A percentile compares a stretch with the other conserved stretches of the same genome.
phyloP scores from a whole-genome alignment of 2,329 filamentous ascomycete genomes.

The Boeremia exigua region DNA sequence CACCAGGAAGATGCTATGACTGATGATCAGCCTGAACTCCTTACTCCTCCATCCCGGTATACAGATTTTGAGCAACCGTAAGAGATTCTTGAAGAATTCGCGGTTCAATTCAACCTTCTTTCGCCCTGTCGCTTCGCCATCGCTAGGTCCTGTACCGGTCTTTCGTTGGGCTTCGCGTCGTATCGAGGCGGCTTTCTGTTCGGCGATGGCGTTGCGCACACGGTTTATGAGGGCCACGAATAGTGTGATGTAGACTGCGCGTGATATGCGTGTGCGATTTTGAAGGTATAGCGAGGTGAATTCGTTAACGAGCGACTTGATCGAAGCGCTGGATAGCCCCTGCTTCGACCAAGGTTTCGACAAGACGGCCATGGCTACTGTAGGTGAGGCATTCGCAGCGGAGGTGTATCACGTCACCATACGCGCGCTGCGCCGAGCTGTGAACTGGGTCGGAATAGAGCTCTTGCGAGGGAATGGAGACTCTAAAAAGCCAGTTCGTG shows the following conservation, averaged over 20 bases:
- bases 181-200: conserved; percentile 84
- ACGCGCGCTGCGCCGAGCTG: neutral
- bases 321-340: conserved; percentile 38
- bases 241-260: conserved; percentile 50
- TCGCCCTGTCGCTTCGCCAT: conserved; percentile 52
- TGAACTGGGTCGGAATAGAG: neutral
- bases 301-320: conserved; percentile 47
- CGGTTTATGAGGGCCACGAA: conserved; percentile 67
- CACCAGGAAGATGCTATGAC: conserved; percentile 92
- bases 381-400: conserved; percentile 26
- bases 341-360: conserved; percentile 47
- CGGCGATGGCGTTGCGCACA: conserved; percentile 86
- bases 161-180: conserved; percentile 66
- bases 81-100: conserved; percentile 80
- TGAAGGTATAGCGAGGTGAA: conserved; percentile 48
- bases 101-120: conserved; percentile 92
- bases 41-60: conserved; percentile 90
- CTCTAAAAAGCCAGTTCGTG: neutral
- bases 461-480: neutral
- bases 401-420: conserved; percentile 10
- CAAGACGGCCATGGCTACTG: conserved; percentile 49
- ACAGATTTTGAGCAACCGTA: conserved; percentile 81
- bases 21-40: conserved; percentile 83
- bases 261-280: conserved; percentile 51
- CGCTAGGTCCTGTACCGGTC: conserved; percentile 45